A percentile compares a stretch with the other conserved stretches of the same genome.
phyloP scores from a whole-genome alignment of 441 rosid species.

The Breynia disticha region DNA sequence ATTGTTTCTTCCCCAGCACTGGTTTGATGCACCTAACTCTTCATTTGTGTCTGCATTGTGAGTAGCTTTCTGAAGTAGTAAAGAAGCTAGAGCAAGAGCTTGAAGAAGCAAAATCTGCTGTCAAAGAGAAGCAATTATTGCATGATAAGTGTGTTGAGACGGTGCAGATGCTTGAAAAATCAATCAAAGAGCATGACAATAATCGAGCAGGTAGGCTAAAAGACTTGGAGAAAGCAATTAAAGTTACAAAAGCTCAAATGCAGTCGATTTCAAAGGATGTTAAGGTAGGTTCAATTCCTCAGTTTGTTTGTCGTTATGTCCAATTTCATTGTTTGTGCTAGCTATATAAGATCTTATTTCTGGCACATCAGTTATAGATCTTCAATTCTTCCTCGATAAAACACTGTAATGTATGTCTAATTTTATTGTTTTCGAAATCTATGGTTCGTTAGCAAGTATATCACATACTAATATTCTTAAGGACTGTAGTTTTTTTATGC shows the following conservation, averaged over 20 bases:
- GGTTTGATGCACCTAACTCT: no score
- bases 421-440: no score
- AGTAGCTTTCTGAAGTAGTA: slow-evolving; percentile 79
- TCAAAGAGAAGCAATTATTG: slow-evolving; percentile 56
- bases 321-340: background rate
- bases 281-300: slow-evolving; percentile 48
- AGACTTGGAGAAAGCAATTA: slow-evolving; percentile 62
- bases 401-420: no score
- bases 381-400: background rate
- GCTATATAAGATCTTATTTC: background rate
- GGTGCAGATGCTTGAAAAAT: slow-evolving; percentile 65
- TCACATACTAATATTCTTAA: no score
- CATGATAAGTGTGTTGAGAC: slow-evolving; percentile 43
- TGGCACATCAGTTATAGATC: background rate
- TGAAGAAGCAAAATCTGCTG: slow-evolving; percentile 53
- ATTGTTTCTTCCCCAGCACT: no score
- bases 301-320: background rate
- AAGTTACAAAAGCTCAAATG: slow-evolving; percentile 66
- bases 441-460: no score
- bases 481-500: no score
- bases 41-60: background rate
- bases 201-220: slow-evolving; percentile 83
- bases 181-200: slow-evolving; percentile 75
- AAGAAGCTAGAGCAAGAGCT: slow-evolving; percentile 82
- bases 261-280: slow-evolving; percentile 76